Base-by-base conservation (phyloP, 495 filamentous ascomycete genomes). In the Penicillium goetzii region DNA sequence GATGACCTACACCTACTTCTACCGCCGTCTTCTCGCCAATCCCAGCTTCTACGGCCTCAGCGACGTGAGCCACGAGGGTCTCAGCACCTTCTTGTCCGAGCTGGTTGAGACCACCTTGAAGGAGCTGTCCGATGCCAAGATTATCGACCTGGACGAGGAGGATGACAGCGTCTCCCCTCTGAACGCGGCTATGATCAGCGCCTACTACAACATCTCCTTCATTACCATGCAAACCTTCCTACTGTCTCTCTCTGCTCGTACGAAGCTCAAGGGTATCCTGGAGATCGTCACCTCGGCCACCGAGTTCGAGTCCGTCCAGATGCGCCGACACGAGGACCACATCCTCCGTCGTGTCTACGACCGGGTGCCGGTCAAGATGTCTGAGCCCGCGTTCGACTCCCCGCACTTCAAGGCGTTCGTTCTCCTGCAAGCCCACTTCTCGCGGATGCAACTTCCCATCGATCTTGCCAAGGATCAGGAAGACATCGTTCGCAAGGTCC, bases 161-260 rank as follows among this genome's bases (percentile, higher is more conserved):
- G 96, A 97, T 67, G 96, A 97, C 70, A 88, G 88, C 23, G 88
- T 98, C 58, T 86, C 90, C 9, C 92, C 95, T 23, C 84, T 96
- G 64, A 97, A 99, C 67, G 90, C 95, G 1, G 94, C 94, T 40
- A 97, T 96, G 91, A 98, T 99, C 71, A 93, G 92, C 8, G 92
- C 95, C 3, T 98, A 98, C 80, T 99, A 98, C 84, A 97, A 97
- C 74, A 97, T 99, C 64, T 98, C 96, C 19, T 97, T 97, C 79
- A 90, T 97, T 76, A 99, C 95, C 25, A 98, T 98, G 95, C 93
- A 99, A 78, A 99, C 96, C 5, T 96, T 98, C 84, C 81, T 98
- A n/a, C 83, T 98, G n/a, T 98, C 96, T 25, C 81, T 99, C 32
- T 92, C 84, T 2, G 87, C 85, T 45, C 90, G 89, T 60, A 97